Percentiles rank a stretch among this genome's conserved stretches.
Evolutionary conservation across 2,329 filamentous ascomycete species (phyloP).

Genomic region (Aspergillus japonicus): DNA sequence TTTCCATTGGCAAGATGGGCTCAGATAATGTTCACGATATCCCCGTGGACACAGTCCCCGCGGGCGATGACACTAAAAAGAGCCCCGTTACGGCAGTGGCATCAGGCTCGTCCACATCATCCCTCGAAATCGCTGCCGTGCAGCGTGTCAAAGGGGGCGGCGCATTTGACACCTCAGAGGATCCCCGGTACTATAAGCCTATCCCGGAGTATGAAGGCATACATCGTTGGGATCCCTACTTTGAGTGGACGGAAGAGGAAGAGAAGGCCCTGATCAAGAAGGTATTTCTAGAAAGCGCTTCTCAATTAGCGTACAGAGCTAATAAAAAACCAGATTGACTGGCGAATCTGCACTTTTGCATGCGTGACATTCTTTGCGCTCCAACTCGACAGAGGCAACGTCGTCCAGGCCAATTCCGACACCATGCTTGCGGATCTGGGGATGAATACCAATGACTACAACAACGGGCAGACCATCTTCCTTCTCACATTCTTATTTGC

Average conservation of each 20-base stretch:
- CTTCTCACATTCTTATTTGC: conserved; percentile 42
- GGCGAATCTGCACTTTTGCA: conserved; percentile 42
- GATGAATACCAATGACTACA: conserved; percentile 52
- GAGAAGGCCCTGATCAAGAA: conserved; percentile 43
- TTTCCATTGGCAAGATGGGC: conserved; percentile 16
- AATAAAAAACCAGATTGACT: conserved; percentile 38
- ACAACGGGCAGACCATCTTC: conserved; percentile 45
- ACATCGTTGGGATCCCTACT: conserved; percentile 49
- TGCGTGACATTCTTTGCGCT: conserved; percentile 64
- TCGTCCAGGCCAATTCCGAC: conserved; percentile 61
- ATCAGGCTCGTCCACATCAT: conserved; percentile 17
- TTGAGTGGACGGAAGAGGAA: conserved; percentile 47
- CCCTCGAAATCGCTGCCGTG: conserved; percentile 7
- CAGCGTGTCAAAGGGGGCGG: conserved; percentile 20
- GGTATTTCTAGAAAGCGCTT: conserved; percentile 21
- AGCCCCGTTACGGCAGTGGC: conserved; percentile 5
- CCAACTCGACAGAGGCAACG: conserved; percentile 63
- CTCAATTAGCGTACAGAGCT: not conserved
- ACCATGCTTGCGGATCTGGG: conserved; percentile 54
- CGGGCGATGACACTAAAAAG: conserved; percentile 14
- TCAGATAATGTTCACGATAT: conserved; percentile 14
- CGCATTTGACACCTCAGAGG: conserved; percentile 38
- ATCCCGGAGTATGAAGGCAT: conserved; percentile 48
- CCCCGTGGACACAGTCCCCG: conserved; percentile 4
- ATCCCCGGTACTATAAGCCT: conserved; percentile 39